Percentiles rank a stretch among this genome's conserved stretches.
These are phyloP conservation scores for sunflower (Helianthus annuus) DNA, from an alignment of 129 eudicot genomes.

Conservation along the genomic window DNA sequence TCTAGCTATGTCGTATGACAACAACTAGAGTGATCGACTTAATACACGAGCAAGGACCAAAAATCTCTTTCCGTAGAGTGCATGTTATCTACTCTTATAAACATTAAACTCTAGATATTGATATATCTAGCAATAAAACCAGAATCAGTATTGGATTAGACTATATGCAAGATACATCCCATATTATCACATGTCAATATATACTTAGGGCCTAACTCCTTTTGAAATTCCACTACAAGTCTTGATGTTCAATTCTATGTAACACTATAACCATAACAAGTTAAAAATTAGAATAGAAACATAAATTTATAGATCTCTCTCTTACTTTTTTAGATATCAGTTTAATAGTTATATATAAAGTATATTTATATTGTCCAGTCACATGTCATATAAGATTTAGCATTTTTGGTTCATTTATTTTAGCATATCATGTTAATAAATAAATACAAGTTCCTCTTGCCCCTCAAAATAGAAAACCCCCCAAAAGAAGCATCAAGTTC, in stretches of 20 bases:
- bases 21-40: no score
- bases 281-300: no score
- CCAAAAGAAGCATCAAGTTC: conserved; percentile 9
- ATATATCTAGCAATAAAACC: neutral
- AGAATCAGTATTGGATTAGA: neutral
- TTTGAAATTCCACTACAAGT: no score
- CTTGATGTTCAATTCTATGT: no score
- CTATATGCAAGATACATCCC: neutral
- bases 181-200: no score
- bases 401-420: neutral
- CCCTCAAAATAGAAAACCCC: conserved; percentile 9
- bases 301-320: no score
- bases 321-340: no score
- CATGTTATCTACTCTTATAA: neutral
- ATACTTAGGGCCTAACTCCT: no score
- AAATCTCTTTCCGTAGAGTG: no score
- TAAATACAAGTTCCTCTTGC: neutral
- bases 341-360: neutral
- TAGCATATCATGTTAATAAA: conserved; percentile 19
- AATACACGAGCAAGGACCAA: neutral
- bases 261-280: no score
- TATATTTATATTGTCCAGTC: neutral
- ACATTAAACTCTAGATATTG: neutral
- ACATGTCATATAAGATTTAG: conserved; percentile 4
- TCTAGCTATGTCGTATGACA: no score